phyloP scores from a whole-genome alignment of 768 basidiomycete genomes.

The Mycena filopes region DNA sequence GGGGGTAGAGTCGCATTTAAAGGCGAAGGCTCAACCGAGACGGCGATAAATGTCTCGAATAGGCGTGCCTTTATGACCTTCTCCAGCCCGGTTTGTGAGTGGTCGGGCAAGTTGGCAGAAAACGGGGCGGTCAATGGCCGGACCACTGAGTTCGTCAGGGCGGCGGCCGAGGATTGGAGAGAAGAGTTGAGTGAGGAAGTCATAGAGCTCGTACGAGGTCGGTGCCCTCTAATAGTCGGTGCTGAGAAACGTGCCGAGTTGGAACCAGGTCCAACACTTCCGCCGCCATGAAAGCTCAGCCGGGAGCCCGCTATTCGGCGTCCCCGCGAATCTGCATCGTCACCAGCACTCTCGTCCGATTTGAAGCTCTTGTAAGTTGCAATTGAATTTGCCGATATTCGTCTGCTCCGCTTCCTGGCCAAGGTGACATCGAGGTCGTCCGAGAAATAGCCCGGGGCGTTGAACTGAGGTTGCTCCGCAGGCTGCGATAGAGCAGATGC shows the following conservation, averaged over 20 bases:
- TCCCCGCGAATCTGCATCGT: constrained; percentile 48
- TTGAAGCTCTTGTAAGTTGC: constrained; percentile 57
- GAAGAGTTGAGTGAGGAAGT: constrained; percentile 56
- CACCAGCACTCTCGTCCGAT: constrained; percentile 56
- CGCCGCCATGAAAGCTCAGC: constrained; percentile 47
- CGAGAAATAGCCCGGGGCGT: constrained; percentile 63
- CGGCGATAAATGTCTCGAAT: constrained; percentile 79
- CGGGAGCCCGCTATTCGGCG: constrained; percentile 60
- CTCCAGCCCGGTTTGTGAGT: constrained; percentile 77
- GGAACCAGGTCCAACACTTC: constrained; percentile 28
- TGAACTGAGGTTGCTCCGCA: constrained; percentile 69
- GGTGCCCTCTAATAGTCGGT: constrained; percentile 49
- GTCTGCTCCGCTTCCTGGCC: constrained; percentile 67
- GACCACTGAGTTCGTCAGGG: constrained; percentile 31
- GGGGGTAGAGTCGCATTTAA: constrained; percentile 11
- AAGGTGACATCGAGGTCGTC: constrained; percentile 78
- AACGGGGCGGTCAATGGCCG: constrained; percentile 37
- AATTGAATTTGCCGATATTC: constrained; percentile 68
- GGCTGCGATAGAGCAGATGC: constrained; percentile 80
- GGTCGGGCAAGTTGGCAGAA: constrained; percentile 57
- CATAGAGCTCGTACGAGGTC: constrained; percentile 64
- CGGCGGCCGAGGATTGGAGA: constrained; percentile 32
- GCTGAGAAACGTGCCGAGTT: constrained; percentile 34
- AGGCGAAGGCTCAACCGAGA: constrained; percentile 52
- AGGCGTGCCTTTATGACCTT: constrained; percentile 77